Base-by-base conservation (phyloP, 805 yeast genomes). In the Ogataea paradorogensis region DNA sequence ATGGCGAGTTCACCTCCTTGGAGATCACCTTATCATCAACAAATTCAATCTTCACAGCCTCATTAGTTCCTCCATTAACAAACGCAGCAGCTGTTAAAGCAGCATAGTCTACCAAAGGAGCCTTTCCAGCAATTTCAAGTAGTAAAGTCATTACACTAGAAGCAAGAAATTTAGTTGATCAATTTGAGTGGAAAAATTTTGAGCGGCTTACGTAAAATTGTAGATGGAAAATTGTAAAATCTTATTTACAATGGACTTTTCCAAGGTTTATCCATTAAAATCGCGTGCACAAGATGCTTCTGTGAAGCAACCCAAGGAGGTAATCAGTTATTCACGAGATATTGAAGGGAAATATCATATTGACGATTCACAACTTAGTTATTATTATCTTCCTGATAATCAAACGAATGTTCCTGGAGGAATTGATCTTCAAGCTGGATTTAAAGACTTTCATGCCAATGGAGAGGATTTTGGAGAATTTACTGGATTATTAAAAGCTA, bases 241-340 rank as follows among this genome's bases (percentile, higher is more conserved):
- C 18, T 20, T 10, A 20, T 23, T 11, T 10, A 7, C 15, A 13
- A 45, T 47, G 46, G 35, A 34, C 21, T 42, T 47, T 15, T 38
- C 29, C 29, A 56, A 56, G 30, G 57, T 53, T 16, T 53, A 46
- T 43, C 74, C 77, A 2, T 48, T 73, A 24, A 56, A 58, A 35
- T 65, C 76, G 9, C 65, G 84, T 42, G 74, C 87, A 0, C 69
- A 74, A 22, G 73, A 82, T 8, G 79, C 91, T 0, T 77, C 87
- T 2, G 69, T 90, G 38, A 81, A 82, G 53, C 95, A 88, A 59
- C 98, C 99, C 2, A 83, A 82, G 48, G 96, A 93, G 61, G 50
- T 91, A 3, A 69, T 76, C n/a, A 60, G 76, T 4, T 91, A 69
- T 57, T 78, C 91, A 1, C 66, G 88, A 41, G 77, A 74, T 20